Percentiles rank a stretch among this genome's conserved stretches.
These are phyloP conservation scores for Penicillium steckii DNA, from an alignment of 495 filamentous ascomycete genomes.

Conservation along the genomic window DNA sequence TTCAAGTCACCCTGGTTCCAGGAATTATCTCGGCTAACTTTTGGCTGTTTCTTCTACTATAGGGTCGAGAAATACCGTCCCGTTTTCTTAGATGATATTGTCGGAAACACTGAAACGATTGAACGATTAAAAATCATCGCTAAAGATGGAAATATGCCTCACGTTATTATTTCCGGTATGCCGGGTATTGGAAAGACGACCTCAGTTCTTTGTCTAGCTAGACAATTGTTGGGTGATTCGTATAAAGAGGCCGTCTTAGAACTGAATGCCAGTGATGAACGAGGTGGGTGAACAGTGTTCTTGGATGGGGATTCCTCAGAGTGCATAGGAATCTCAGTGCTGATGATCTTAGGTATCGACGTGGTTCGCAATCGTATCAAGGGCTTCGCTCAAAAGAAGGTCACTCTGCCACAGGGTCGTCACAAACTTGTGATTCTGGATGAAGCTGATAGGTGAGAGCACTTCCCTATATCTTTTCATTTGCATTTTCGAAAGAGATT, in stretches of 20 bases:
- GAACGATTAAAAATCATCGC: conserved; percentile 98
- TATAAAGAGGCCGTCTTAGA: conserved; percentile 99
- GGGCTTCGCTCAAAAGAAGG: conserved; percentile 98
- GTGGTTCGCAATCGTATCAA: conserved; percentile 99
- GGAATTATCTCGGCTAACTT: conserved; percentile 13
- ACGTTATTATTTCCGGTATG: conserved; percentile 99
- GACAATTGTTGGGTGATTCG: conserved; percentile 85
- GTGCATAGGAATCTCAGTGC: background rate
- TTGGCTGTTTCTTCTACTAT: background rate
- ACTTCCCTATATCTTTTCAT: background rate
- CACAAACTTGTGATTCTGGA: conserved; percentile 98
- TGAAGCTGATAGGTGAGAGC: conserved; percentile 78
- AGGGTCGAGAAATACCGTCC: conserved; percentile 99
- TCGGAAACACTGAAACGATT: conserved; percentile 96
- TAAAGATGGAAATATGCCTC: conserved; percentile 98
- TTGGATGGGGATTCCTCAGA: background rate
- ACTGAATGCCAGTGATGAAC: conserved; percentile 92
- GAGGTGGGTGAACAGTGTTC: conserved; percentile 52
- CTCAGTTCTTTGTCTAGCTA: conserved; percentile 87
- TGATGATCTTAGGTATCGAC: conserved; percentile 69
- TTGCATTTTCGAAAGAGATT: background rate
- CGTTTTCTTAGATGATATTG: conserved; percentile 90
- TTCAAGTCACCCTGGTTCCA: conserved; percentile 3
- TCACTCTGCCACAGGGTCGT: conserved; percentile 84
- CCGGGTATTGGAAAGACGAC: conserved; percentile 99